Base-by-base conservation (phyloP, 2,329 filamentous ascomycete genomes). In the Clarireedia homoeocarpa region DNA sequence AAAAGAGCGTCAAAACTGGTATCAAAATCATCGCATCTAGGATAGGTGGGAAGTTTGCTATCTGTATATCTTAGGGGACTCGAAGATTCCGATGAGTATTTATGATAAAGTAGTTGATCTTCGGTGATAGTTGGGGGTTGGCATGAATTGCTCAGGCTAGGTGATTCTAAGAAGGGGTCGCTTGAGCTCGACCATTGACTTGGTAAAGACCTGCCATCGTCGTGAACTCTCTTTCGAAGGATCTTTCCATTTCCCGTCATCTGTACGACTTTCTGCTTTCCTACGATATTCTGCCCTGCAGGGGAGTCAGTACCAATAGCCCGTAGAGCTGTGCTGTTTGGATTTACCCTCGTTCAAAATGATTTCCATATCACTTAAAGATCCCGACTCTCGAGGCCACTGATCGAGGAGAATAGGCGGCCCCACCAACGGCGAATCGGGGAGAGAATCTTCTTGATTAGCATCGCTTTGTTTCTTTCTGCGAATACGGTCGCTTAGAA, bases 301-400 rank as follows among this genome's bases (percentile, higher is more conserved):
- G 15, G 17, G 30, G n/a, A 5, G 36, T 55, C 24, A 55, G 53
- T 7, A 27, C 20, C 15, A 6, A 6, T 44, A 5, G 9, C 38
- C 0, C 17, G 14, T 15, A 5, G 38, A n/a, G 38, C 14, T 2
- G 38, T 20, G 20, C 20, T n/a, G 5, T 15, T 9, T 40, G 38
- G 14, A 17, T 15, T 20, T 52, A 61, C 65, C 62, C 58, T 66
- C 60, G 50, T 65, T 63, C 34, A 61, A 48, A 54, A 58, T 52
- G n/a, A 63, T 56, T n/a, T 63, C 58, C 30, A 58, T 56, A 24
- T 56, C 24, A 56, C 39, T 45, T 6, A 49, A 9, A 7, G 24
- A 14, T 47, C 51, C 38, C 39, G 57, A 46, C 24, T 17, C 34
- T 44, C 24, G 54, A 51, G 6, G 42, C 9, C 12, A 23, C 9